Evolutionary conservation across 2,329 filamentous ascomycete genomes (phyloP).

Genomic region (Stylonectria norvegica): DNA sequence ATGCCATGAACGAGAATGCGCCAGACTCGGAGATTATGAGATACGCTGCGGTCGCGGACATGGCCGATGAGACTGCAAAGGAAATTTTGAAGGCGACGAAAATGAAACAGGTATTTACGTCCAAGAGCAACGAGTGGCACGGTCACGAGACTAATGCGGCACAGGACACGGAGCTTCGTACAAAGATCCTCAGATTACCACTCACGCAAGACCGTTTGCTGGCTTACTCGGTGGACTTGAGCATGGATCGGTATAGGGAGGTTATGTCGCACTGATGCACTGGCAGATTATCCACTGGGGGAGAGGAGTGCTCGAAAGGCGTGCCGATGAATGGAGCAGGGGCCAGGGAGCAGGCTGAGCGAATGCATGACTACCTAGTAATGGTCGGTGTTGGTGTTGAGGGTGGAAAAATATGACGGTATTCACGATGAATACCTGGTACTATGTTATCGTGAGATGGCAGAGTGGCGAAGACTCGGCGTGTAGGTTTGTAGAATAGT

Average conservation of each 20-base stretch:
- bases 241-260: slow-evolving; percentile 64
- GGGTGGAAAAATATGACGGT: slow-evolving; percentile 5
- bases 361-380: slow-evolving; percentile 1
- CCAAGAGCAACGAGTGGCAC: neutral
- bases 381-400: neutral
- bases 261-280: slow-evolving; percentile 58
- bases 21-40: slow-evolving; percentile 49
- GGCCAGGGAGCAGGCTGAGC: neutral
- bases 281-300: no score
- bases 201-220: slow-evolving; percentile 71
- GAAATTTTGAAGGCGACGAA: slow-evolving; percentile 56
- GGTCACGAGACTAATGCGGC: slow-evolving; percentile 16
- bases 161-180: slow-evolving; percentile 37
- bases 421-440: no score
- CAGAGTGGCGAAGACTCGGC: neutral
- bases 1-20: slow-evolving; percentile 48
- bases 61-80: slow-evolving; percentile 69
- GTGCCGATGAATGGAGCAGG: neutral
- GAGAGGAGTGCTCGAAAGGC: neutral
- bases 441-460: slow-evolving; percentile 5
- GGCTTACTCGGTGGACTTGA: slow-evolving; percentile 66
- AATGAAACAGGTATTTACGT: slow-evolving; percentile 52
- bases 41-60: slow-evolving; percentile 73
- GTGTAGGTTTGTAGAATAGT: slow-evolving; percentile 25
- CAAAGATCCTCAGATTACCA: slow-evolving; percentile 54